Evolutionary conservation across 164 flowering plant species (phyloP).

Genomic region (Aristolochia fimbriata): DNA sequence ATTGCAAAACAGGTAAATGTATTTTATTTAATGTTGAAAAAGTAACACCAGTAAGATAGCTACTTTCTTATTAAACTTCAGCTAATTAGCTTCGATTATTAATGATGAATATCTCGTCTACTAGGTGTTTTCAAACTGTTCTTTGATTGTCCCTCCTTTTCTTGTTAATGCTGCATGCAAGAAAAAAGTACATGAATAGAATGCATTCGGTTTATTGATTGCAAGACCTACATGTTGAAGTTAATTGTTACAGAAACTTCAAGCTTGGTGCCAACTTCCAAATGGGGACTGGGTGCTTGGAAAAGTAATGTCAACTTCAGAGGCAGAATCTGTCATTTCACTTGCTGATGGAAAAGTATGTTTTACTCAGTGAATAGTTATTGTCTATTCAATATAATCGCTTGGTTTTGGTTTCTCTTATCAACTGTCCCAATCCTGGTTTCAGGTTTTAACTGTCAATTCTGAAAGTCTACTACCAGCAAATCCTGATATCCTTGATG

Average conservation of each 20-base stretch:
- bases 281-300: conserved; percentile 86
- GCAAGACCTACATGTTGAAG: conserved; percentile 19
- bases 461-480: conserved; percentile 61
- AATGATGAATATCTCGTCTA: too few species aligned
- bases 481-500: conserved; percentile 98
- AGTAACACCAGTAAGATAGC: too few species aligned
- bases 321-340: conserved; percentile 50
- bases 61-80: too few species aligned
- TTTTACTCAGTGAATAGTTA: not conserved
- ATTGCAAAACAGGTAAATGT: too few species aligned
- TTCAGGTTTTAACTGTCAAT: conserved; percentile 64
- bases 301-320: conserved; percentile 57
- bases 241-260: conserved; percentile 70
- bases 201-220: conserved; percentile 6
- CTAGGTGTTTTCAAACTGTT: too few species aligned
- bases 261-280: conserved; percentile 78
- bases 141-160: too few species aligned
- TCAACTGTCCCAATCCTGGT: not conserved
- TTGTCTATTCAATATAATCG: not conserved
- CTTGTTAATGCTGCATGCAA: not conserved
- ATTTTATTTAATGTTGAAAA: too few species aligned
- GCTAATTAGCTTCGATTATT: too few species aligned
- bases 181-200: not conserved
- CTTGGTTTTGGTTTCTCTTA: not conserved
- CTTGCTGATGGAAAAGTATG: conserved; percentile 80